Conservation (phyloP, 2,329 filamentous ascomycete genomes). For the Tolypocladium sp. region DNA sequence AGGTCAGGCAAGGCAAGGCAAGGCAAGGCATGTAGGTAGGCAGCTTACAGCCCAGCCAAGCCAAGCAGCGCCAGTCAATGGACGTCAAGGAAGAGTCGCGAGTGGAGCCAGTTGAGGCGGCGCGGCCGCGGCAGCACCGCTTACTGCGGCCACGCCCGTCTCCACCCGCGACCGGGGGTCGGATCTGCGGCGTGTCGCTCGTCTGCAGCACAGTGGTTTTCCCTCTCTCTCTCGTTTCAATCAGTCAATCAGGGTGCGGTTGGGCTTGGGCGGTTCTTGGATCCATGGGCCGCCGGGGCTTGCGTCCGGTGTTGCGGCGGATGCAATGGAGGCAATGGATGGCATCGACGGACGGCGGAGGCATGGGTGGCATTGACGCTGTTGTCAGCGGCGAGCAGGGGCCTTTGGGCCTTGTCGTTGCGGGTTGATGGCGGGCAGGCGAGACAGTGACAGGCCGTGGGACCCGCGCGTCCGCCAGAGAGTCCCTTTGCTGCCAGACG, state of each 20-base stretch:
- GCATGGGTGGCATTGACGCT: not conserved
- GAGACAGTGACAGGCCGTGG: not conserved
- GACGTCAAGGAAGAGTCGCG: not conserved
- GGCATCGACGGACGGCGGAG: not conserved
- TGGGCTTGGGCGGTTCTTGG: not conserved
- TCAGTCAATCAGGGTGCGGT: not conserved
- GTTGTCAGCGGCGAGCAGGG: too few species aligned
- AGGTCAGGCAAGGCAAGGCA: not conserved
- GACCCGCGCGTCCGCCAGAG: not conserved
- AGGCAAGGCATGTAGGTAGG: not conserved
- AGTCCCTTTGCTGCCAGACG: not conserved
- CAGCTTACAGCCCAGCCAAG: not conserved
- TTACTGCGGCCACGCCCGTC: slow-evolving; percentile 12
- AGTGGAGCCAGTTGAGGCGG: not conserved
- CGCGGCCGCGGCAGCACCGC: slow-evolving; percentile 11
- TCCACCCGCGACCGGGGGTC: not conserved
- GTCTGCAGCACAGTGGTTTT: not conserved
- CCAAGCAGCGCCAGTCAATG: not conserved
- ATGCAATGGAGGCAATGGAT: not conserved
- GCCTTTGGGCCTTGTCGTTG: too few species aligned
- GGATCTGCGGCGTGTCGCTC: not conserved
- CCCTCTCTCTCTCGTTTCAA: not conserved
- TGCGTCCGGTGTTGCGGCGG: not conserved
- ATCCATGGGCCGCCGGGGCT: not conserved
- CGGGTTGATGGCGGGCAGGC: not conserved